Percentiles rank a stretch among this genome's conserved stretches.
These are phyloP conservation scores for Hemileccinum impolitum DNA, from an alignment of 768 basidiomycete genomes.

Conservation along the genomic window DNA sequence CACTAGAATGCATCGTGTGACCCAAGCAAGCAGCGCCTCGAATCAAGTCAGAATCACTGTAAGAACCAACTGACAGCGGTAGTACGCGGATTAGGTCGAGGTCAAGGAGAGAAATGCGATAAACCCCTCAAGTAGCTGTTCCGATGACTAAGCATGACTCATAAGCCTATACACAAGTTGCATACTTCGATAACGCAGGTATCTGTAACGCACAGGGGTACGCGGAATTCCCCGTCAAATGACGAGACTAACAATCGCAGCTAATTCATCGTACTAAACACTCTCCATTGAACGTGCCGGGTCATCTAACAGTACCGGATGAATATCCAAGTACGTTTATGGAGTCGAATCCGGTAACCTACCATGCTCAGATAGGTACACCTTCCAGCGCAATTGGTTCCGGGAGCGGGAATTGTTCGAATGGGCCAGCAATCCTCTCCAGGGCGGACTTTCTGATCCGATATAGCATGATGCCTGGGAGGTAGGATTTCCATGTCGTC, in stretches of 20 bases:
- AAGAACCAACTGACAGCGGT: conserved; percentile 7
- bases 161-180: background rate
- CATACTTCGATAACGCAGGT: no score
- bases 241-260: background rate
- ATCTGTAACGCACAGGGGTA: no score
- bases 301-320: conserved; percentile 3
- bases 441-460: conserved; percentile 33
- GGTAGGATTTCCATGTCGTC: conserved; percentile 62
- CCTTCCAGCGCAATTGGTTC: conserved; percentile 23
- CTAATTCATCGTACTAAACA: background rate
- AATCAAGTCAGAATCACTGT: conserved; percentile 14
- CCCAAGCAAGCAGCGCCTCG: background rate
- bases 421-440: conserved; percentile 54
- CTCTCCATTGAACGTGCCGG: background rate
- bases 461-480: conserved; percentile 41
- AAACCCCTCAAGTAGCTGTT: background rate
- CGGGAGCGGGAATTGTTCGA: conserved; percentile 36
- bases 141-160: conserved; percentile 26
- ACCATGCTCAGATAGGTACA: conserved; percentile 9
- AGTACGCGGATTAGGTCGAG: conserved; percentile 3
- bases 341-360: background rate
- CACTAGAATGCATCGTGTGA: conserved; percentile 18
- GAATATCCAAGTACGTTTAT: background rate
- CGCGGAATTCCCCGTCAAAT: no score
- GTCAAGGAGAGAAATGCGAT: conserved; percentile 5